Evolutionary conservation across 805 yeast genomes (phyloP).

Genomic region (Yarrowia hollandica): DNA sequence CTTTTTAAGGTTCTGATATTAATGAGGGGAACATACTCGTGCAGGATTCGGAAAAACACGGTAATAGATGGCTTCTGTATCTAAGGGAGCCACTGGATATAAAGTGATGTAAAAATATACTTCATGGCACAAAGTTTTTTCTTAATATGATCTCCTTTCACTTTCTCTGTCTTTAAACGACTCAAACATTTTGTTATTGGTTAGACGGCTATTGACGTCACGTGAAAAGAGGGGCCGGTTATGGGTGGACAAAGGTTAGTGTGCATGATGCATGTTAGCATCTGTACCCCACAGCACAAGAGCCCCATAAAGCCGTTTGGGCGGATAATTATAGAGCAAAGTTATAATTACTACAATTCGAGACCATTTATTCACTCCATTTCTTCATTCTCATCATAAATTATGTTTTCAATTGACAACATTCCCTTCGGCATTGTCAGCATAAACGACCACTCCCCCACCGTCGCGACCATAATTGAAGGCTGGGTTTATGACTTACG

Average conservation of each 20-base stretch:
- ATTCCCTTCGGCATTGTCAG: slow-evolving; percentile 37
- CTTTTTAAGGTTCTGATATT: background rate
- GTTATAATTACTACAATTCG: background rate
- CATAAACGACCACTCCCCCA: slow-evolving; percentile 13
- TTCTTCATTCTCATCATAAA: slow-evolving; percentile 5
- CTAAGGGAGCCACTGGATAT: background rate
- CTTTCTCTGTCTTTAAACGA: no score
- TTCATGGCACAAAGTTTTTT: no score
- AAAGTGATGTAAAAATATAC: no score
- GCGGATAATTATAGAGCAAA: slow-evolving; percentile 11
- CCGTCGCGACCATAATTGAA: slow-evolving; percentile 35
- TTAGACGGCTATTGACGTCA: slow-evolving; percentile 3
- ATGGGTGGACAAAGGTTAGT: slow-evolving; percentile 31
- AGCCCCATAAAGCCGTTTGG: slow-evolving; percentile 2
- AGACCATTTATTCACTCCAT: background rate
- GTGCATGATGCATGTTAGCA: slow-evolving; percentile 26
- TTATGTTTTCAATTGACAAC: slow-evolving; percentile 36
- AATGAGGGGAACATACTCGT: slow-evolving; percentile 7
- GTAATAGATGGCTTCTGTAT: slow-evolving; percentile 3
- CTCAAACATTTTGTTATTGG: background rate
- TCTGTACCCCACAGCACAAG: slow-evolving; percentile 19
- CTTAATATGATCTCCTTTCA: no score
- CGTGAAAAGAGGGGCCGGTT: slow-evolving; percentile 25
- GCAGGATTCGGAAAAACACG: slow-evolving; percentile 12
- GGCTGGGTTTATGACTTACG: slow-evolving; percentile 34